Evolutionary conservation across 164 flowering plant species (phyloP), one percentile per base, ranked within the genome.

Genomic region (Chimonanthus salicifolius): DNA sequence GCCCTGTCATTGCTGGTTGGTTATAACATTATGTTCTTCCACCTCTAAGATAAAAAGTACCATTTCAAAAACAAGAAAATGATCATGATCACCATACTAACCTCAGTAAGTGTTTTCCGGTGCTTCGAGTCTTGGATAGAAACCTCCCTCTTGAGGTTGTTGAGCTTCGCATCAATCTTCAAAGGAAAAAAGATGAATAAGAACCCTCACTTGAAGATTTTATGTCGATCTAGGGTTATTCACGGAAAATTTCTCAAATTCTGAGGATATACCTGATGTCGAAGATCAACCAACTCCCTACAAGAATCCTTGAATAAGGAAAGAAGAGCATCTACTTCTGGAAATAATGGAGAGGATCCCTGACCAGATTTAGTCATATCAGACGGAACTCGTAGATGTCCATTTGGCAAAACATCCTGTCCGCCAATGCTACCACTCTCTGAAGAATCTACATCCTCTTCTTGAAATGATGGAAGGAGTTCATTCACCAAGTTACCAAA

Each of bases 401-500:
- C 99, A 86, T 90, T 93, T 67, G 90, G 62, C 51, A 90, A 79
- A 71, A 60, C 76, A 79, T 93, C 97, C 78, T 50, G 79, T 2
- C 81, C 86, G 71, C 75, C 76, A 18, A 69, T 62, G 16, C 89
- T 80, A 76, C 87, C 87, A n/a, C 87, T 94, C 67, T 95, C 99
- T 3, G 79, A 76, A 71, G 89, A 80, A 79, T 91, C 93, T 6
- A 74, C 67, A 10, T 90, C 97, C 54, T 95, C 97, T 69, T 88
- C 98, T 77, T 82, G 86, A 78, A 84, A 94, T 44, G 92, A 88
- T 3, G 98, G 98, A 47, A 96, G 90, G 3, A 88, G 83, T 74
- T 92, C 88, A 76, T 90, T 90, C 13, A 96, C 97, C 87, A 95
- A 76, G 76, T 90, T 92, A 47, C 98, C 99, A 79, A 95, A 95